These are phyloP conservation scores for Oryza nivara DNA, from an alignment of 176 grass and related monocot species.

Conservation along the genomic window DNA sequence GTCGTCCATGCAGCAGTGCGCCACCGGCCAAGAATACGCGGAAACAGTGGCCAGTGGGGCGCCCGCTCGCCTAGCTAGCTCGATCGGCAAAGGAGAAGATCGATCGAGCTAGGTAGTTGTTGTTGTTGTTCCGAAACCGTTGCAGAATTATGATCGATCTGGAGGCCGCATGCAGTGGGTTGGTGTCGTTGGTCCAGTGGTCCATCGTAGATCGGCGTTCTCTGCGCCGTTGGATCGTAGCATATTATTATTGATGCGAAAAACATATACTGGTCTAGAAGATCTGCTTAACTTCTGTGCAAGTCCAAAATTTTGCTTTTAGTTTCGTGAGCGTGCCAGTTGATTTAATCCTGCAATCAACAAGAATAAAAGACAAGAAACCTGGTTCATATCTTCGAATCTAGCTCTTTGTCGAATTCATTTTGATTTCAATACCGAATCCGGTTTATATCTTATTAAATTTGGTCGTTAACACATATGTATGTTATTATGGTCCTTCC, in stretches of 20 bases:
- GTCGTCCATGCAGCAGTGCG: slow-evolving; percentile 17
- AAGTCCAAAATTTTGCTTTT: no score
- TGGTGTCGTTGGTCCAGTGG: background rate
- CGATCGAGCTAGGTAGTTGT: background rate
- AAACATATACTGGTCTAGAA: no score
- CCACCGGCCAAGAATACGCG: slow-evolving; percentile 31
- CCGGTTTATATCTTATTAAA: no score
- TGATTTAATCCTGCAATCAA: no score
- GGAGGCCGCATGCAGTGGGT: background rate
- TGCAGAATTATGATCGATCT: slow-evolving; percentile 45
- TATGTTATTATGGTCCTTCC: background rate
- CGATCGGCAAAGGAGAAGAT: background rate
- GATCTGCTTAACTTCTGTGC: no score
- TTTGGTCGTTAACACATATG: no score
- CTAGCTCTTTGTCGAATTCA: no score
- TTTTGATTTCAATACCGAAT: no score
- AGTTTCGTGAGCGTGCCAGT: no score
- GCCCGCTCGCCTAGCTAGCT: background rate
- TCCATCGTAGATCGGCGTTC: slow-evolving; percentile 35
- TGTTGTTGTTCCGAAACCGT: slow-evolving; percentile 51
- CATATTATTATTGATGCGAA: background rate
- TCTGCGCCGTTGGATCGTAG: slow-evolving; percentile 17
- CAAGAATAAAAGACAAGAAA: no score
- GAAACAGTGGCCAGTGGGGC: slow-evolving; percentile 26
- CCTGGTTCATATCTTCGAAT: no score